Conservation (phyloP, 78 protist genomes). For the slime mould (Dictyostelium discoideum) region dicty_2.7 NC_007089.4:4085001-4085500, state of each 20-base stretch:
- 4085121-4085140: conserved; percentile 3
- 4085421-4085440: background rate
- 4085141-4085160: conserved; percentile 22
- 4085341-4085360: background rate
- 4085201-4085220: conserved; percentile 2
- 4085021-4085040: no score
- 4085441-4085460: background rate
- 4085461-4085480: background rate
- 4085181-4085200: background rate
- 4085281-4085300: background rate
- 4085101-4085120: background rate
- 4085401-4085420: background rate
- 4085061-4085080: no score
- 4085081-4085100: background rate
- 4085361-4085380: background rate
- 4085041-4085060: no score
- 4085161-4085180: background rate
- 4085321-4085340: background rate
- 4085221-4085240: background rate
- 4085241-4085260: background rate
- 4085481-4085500: background rate
- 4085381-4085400: background rate
- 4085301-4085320: background rate
- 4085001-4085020: no score
- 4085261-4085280: background rate